These are phyloP conservation scores for Colletotrichum camelliae DNA, from an alignment of 2,329 filamentous ascomycete species.

Conservation along the genomic window DNA sequence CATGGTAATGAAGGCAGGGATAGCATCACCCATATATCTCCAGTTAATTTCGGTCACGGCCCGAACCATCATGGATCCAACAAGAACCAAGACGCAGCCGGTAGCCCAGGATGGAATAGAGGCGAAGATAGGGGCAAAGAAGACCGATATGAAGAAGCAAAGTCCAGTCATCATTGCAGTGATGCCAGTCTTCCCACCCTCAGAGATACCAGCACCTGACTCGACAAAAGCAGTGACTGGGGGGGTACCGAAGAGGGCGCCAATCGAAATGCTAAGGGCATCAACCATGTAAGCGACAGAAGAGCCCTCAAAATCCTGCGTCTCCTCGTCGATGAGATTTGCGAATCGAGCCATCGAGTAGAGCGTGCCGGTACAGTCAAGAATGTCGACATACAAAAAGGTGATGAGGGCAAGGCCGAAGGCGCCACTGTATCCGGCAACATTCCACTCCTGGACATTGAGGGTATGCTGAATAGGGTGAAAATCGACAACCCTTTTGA, in stretches of 20 bases:
- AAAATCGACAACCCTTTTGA: slow-evolving; percentile 86
- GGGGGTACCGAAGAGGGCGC: slow-evolving; percentile 76
- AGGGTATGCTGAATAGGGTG: slow-evolving; percentile 76
- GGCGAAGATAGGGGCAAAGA: slow-evolving; percentile 90
- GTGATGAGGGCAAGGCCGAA: slow-evolving; percentile 87
- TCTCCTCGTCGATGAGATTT: slow-evolving; percentile 79
- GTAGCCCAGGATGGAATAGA: slow-evolving; percentile 91
- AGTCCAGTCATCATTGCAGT: slow-evolving; percentile 80
- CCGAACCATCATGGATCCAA: slow-evolving; percentile 86
- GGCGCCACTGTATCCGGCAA: slow-evolving; percentile 71
- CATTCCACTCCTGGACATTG: slow-evolving; percentile 75
- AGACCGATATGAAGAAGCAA: slow-evolving; percentile 86
- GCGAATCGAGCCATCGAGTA: slow-evolving; percentile 91
- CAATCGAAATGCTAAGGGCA: slow-evolving; percentile 78
- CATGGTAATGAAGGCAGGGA: slow-evolving; percentile 85
- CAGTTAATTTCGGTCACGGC: slow-evolving; percentile 87
- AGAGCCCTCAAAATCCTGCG: slow-evolving; percentile 87
- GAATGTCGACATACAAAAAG: slow-evolving; percentile 89
- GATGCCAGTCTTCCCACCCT: slow-evolving; percentile 85
- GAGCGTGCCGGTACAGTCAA: slow-evolving; percentile 84
- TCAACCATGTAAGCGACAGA: slow-evolving; percentile 85
- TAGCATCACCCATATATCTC: slow-evolving; percentile 81
- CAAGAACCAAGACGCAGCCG: slow-evolving; percentile 84
- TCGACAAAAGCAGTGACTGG: slow-evolving; percentile 89
- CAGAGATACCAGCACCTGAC: slow-evolving; percentile 87